These are phyloP conservation scores for Didymellaceae sp. DNA, from an alignment of 2,329 filamentous ascomycete species.

Conservation along the genomic window DNA sequence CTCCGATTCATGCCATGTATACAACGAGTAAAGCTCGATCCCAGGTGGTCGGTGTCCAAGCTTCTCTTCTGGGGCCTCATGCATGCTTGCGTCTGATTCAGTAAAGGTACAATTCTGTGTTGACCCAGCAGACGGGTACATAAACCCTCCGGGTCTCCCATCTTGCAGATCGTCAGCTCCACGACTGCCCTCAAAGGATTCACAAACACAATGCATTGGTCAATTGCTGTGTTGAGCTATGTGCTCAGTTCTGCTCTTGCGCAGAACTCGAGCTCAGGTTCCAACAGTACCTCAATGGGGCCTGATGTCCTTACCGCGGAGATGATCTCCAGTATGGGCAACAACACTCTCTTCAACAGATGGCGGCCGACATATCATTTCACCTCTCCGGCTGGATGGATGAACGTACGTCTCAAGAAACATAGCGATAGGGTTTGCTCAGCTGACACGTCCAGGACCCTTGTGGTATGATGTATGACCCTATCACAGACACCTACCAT, in stretches of 20 bases:
- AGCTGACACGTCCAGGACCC: constrained; percentile 50
- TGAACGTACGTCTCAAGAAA: constrained; percentile 46
- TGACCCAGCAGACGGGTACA: constrained; percentile 17
- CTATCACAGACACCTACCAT: constrained; percentile 57
- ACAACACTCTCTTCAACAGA: constrained; percentile 58
- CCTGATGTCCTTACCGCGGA: constrained; percentile 37
- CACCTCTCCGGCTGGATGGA: constrained; percentile 56
- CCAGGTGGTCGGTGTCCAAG: constrained; percentile 20
- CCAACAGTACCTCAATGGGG: constrained; percentile 15
- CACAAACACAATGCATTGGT: constrained; percentile 30
- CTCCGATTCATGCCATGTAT: constrained; percentile 14
- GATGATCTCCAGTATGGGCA: constrained; percentile 46
- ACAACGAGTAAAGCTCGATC: constrained; percentile 20
- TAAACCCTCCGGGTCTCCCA: constrained; percentile 19
- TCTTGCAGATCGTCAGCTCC: constrained; percentile 2
- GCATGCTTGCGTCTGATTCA: constrained; percentile 16
- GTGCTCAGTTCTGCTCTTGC: constrained; percentile 33
- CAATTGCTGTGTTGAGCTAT: constrained; percentile 32
- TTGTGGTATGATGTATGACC: constrained; percentile 60
- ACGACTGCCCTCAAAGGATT: constrained; percentile 1
- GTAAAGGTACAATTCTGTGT: constrained; percentile 14
- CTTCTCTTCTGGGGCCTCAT: constrained; percentile 23
- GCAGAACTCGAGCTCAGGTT: constrained; percentile 20
- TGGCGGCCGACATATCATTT: constrained; percentile 58
- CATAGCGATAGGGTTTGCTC: no score